Evolutionary conservation across 2,329 filamentous ascomycete species (phyloP), one percentile per base, ranked within the genome.

Genomic region (Tolypocladium endophyticum): DNA sequence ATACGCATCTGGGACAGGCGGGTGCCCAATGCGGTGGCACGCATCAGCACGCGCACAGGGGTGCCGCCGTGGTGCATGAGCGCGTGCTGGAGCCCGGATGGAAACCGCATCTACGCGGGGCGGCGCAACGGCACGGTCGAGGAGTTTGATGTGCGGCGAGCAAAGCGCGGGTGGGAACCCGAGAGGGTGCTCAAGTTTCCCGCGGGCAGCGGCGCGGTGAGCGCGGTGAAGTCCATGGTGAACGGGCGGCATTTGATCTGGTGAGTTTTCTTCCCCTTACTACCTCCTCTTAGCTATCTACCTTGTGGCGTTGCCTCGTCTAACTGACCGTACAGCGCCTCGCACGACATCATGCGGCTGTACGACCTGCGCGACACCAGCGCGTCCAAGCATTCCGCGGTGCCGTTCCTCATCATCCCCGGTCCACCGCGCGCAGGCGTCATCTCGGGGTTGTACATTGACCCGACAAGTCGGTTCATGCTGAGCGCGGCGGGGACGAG

Each of bases 11-110:
- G 94, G 93, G 96, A 99, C 69, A 80, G 87, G 3, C 86, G 94
- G 25, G 84, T 89, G 63, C 83, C 83, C 1, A 82, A 87, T 41
- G 88, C 93, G 0, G 81, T 96, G 1, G 92, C 94, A 3, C 85
- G 87, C 35, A 93, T 97, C 60, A 79, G 81, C 1, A 90, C 89
- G 23, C 80, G 86, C 14, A 83, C 85, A 14, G 86, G 86, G 23
- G 89, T 91, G 0, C 93, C 94, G 1, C 94, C 93, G 0, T 99
- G 93, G 93, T 97, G 93, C 73, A 97, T 96, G 86, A 92, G 90
- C 65, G 91, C 92, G 0, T 96, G 92, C 76, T 99, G 94, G 94
- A 93, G 89, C 59, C 92, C 92, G 0, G 90, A 97, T 71, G 94
- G 94, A 18, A 97, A 97, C 74, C 91, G 85, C 73, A 92, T 99